A percentile compares a stretch with the other conserved stretches of the same genome.
phyloP scores from a whole-genome alignment of 2,329 filamentous ascomycete genomes.

The Ophiostoma triangulosporum region DNA sequence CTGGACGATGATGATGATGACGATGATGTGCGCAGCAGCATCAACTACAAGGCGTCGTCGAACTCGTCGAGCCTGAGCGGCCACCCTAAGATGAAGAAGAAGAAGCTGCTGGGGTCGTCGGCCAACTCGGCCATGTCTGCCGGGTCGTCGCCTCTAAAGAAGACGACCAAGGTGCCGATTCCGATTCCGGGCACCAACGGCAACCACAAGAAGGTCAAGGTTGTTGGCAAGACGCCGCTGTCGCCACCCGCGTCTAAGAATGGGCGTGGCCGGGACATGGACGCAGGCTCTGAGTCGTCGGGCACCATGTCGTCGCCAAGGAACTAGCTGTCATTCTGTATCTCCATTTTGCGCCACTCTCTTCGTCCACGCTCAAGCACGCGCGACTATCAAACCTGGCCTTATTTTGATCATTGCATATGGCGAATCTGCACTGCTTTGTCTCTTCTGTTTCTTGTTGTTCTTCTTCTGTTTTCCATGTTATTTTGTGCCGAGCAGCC shows the following conservation, averaged over 20 bases:
- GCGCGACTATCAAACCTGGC: not conserved
- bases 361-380: not conserved
- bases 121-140: slow-evolving; percentile 19
- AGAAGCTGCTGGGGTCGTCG: slow-evolving; percentile 15
- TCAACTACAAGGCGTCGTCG: slow-evolving; percentile 6
- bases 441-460: not conserved
- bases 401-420: not conserved
- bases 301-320: slow-evolving; percentile 42
- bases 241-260: slow-evolving; percentile 36
- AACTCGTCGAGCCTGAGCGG: not conserved
- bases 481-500: not conserved
- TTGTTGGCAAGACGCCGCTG: slow-evolving; percentile 26
- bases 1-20: slow-evolving; percentile 5
- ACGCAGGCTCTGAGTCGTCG: slow-evolving; percentile 40
- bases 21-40: slow-evolving; percentile 5
- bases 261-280: slow-evolving; percentile 31
- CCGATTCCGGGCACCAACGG: slow-evolving; percentile 19
- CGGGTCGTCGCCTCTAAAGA: slow-evolving; percentile 24
- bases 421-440: not conserved
- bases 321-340: slow-evolving; percentile 15
- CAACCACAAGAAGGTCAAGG: slow-evolving; percentile 30
- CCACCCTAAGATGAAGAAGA: slow-evolving; percentile 10
- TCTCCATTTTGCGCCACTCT: not conserved
- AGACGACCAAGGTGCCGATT: slow-evolving; percentile 28
- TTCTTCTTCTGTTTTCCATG: not conserved